Conservation (phyloP, 2,329 filamentous ascomycete species). For the Dendrostoma leiphaemia region DNA sequence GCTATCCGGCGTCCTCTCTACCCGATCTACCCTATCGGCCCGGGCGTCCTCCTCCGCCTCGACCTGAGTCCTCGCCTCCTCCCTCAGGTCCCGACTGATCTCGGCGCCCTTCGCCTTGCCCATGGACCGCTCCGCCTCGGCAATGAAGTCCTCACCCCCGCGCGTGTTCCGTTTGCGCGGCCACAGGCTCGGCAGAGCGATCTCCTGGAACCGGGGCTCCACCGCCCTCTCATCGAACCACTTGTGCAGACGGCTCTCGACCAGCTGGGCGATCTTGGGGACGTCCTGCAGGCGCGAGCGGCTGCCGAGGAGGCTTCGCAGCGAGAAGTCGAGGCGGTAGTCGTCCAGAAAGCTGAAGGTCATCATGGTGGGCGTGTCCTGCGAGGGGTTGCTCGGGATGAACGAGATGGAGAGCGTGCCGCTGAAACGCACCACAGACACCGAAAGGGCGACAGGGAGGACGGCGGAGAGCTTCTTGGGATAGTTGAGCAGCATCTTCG, state of each 20-base stretch:
- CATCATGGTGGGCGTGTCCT: constrained; percentile 78
- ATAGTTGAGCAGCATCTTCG: constrained; percentile 90
- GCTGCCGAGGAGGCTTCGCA: constrained; percentile 75
- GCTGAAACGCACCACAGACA: constrained; percentile 90
- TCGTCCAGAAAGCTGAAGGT: constrained; percentile 92
- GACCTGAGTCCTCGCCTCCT: constrained; percentile 48
- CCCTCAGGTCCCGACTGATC: constrained; percentile 46
- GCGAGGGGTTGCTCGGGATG: constrained; percentile 70
- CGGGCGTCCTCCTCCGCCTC: constrained; percentile 40
- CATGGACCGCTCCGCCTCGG: constrained; percentile 46
- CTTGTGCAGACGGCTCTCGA: constrained; percentile 75
- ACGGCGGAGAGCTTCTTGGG: constrained; percentile 87
- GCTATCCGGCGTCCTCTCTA: constrained; percentile 34
- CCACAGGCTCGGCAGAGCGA: constrained; percentile 79
- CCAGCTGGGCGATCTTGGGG: constrained; percentile 81
- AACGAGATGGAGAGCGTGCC: constrained; percentile 93
- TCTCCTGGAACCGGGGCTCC: constrained; percentile 83
- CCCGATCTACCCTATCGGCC: constrained; percentile 30
- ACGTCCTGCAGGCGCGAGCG: constrained; percentile 81
- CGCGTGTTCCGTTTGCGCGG: constrained; percentile 80
- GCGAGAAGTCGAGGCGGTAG: constrained; percentile 80
- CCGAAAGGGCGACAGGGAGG: constrained; percentile 85
- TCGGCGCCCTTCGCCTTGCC: constrained; percentile 55
- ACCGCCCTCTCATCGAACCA: constrained; percentile 90
- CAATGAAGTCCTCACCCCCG: constrained; percentile 61